Evolutionary conservation across 345 rosid genomes (phyloP), one percentile per base, ranked within the genome.

Genomic region (Populus euphratica): DNA sequence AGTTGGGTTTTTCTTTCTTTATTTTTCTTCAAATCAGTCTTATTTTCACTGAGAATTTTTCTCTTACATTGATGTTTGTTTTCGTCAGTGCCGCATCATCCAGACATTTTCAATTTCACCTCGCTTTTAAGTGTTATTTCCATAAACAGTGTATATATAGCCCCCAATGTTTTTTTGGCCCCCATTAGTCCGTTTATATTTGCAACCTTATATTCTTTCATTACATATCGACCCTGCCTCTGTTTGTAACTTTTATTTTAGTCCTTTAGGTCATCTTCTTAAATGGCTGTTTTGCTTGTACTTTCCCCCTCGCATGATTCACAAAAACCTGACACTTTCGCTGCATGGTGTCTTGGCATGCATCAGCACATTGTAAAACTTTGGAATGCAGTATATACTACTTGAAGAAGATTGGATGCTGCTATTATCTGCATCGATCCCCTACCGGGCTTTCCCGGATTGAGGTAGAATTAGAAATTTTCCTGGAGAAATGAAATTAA

Each of bases 61-160:
- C 18, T 54, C 16, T 27, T 2, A 27, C 13, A 9, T 27, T 72
- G 6, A 65, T 7, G 14, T 41, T 41, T 59, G 5, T 1, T 39
- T 16, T 2, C 13, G 14, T 13, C 8, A 79, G 93, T 96, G 69
- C 87, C 89, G 11, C 99, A 93, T 84, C 96, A 96, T 85, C 23
- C 6, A 20, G 3, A 20, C 59, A 52, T 52, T 52, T 52, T 52
- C 59, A 52, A 20, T 20, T 47, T 52, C 59, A 20, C 59, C 59
- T 52, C 8, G 17, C 54, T 5, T 49, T 49, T 49, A 14, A 49
- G 7, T 49, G 18, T 16, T 16, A 49, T 49, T 14, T 49, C 21
- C 54, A 16, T 16, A 49, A 13, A 49, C 17, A 49, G 21, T 49
- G 5, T 14, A 49, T 49, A 49, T 16, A 16, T 49, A 18, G 6